phyloP scores from a whole-genome alignment of 164 flowering plant species.

The Umbilicus rupestris region DNA sequence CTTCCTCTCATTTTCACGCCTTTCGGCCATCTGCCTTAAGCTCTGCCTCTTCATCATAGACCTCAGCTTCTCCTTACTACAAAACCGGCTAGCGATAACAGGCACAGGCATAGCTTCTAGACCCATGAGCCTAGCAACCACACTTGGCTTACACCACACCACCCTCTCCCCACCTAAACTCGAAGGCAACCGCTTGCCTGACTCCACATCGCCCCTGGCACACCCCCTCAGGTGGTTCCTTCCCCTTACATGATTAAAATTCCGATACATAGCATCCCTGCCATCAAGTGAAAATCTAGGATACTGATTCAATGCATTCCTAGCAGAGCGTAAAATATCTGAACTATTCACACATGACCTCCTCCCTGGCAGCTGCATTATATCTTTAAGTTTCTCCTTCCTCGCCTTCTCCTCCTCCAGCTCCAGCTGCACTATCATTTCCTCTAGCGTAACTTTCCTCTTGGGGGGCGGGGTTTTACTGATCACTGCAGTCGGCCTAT shows the following conservation, averaged over 20 bases:
- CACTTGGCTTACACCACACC: conserved; percentile 82
- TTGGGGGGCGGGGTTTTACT: conserved; percentile 13
- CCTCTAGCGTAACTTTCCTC: conserved; percentile 48
- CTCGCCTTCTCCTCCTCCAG: conserved; percentile 56
- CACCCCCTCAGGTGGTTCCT: neutral
- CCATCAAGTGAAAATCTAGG: conserved; percentile 92
- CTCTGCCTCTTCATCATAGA: conserved; percentile 21
- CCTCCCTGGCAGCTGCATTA: conserved; percentile 21
- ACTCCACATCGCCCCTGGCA: neutral
- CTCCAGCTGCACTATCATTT: conserved; percentile 74
- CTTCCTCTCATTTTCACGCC: conserved; percentile 27
- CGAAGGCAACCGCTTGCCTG: conserved; percentile 22
- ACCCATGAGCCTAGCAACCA: conserved; percentile 87
- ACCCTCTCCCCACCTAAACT: conserved; percentile 59
- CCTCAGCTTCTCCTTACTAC: conserved; percentile 18
- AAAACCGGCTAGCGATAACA: conserved; percentile 9
- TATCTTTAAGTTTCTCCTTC: conserved; percentile 13
- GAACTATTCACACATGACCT: conserved; percentile 81
- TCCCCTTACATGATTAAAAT: conserved; percentile 13
- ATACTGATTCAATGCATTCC: conserved; percentile 84
- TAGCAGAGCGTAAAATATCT: conserved; percentile 66
- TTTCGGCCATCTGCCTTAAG: conserved; percentile 29
- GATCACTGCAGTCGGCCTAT: neutral
- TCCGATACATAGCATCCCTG: conserved; percentile 61
- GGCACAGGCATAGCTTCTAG: conserved; percentile 79